Evolutionary conservation across 257 asterid species (phyloP).

Genomic region (Petrea volubilis): DNA sequence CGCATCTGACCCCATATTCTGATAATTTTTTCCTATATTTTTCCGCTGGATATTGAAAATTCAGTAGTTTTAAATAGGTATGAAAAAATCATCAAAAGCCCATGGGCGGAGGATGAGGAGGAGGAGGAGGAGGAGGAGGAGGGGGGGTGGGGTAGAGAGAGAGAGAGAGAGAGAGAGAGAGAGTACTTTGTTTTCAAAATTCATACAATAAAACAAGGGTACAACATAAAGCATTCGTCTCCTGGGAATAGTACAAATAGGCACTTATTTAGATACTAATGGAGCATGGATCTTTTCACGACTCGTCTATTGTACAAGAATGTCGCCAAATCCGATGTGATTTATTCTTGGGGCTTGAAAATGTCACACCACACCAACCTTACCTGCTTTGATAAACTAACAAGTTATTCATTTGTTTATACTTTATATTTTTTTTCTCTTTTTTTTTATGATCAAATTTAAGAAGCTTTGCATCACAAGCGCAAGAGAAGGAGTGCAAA

Average conservation of each 20-base stretch:
- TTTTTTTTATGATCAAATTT: too few relatives aligned
- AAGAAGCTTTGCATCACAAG: too few relatives aligned
- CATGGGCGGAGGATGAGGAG: not conserved
- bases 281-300: conserved; percentile 17
- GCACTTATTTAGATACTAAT: conserved; percentile 50
- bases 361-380: conserved; percentile 6
- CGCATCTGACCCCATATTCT: not conserved
- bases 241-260: conserved; percentile 33
- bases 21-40: not conserved
- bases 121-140: not conserved
- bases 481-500: conserved; percentile 5
- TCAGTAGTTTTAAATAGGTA: not conserved
- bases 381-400: conserved; percentile 17
- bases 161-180: too few relatives aligned
- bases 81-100: conserved; percentile 16
- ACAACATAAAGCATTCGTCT: conserved; percentile 38
- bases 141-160: too few relatives aligned
- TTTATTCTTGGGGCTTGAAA: not conserved
- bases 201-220: conserved; percentile 29
- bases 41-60: not conserved
- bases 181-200: conserved; percentile 18
- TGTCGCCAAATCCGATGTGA: conserved; percentile 25
- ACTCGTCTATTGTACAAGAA: conserved; percentile 27
- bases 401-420: too few relatives aligned
- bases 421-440: too few relatives aligned